Base-by-base conservation (phyloP, 2,329 filamentous ascomycete genomes). In the Cladophialophora yegresii region DNA sequence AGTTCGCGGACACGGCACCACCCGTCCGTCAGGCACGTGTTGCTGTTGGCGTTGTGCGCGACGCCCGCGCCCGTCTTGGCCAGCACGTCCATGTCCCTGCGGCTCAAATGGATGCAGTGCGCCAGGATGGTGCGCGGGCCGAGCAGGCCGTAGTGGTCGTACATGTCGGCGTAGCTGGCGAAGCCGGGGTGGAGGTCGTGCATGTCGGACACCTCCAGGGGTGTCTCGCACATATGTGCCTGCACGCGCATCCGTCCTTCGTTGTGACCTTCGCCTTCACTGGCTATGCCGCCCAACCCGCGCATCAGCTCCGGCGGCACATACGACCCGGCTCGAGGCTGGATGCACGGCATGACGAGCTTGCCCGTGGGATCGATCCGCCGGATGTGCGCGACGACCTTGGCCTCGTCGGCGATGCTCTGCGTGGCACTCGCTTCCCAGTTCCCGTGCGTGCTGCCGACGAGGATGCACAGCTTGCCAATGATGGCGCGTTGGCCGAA, bases 381-480 rank as follows among this genome's bases (percentile, higher is more conserved):
- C 2, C 73, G 74, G 43, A 84, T 78, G 63, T 83, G 77, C 6
- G 66, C 55, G 26, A 77, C 72, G 50, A 71, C 74, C 10, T 72
- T 70, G 58, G 70, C 51, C 2, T 74, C 72, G n/a, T 63, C 69
- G 2, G 36, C 28, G 22, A 72, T 36, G 16, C 62, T 67, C 4
- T 64, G 66, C 32, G 69, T 50, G 23, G 71, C 70, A 16, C 66
- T 71, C 3, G 59, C 59, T 4, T 83, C 81, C 22, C 82, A 78
- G 66, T 84, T 80, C 83, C 86, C 86, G 76, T 86, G 86, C 76
- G 84, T 86, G 72, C 87, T 87, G 1, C 85, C 85, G 0, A 88
- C 80, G n/a, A 87, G 78, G 47, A 59, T 59, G 45, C 56, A 59
- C 56, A 59, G 56, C 20, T 59, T 59, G 43, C 56, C 56, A 22